Base-by-base conservation (phyloP, 768 basidiomycete species). In the Boletus edulis region DNA sequence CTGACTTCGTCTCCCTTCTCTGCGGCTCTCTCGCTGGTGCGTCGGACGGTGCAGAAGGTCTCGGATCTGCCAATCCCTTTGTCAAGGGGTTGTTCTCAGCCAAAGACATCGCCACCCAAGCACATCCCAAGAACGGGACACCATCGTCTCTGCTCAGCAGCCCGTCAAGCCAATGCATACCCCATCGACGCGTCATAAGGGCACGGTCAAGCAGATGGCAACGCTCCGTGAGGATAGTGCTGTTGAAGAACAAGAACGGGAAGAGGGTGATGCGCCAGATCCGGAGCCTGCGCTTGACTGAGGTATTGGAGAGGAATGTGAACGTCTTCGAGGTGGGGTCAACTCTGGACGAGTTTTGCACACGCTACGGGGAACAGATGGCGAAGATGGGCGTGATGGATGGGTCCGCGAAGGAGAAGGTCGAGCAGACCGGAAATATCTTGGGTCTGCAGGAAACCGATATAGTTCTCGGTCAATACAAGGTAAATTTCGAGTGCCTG, bases 131-230 rank as follows among this genome's bases (percentile, higher is more conserved):
- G 58, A 88, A 95, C 63, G 94, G 64, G 94, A 96, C 48, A 97
- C 95, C 0, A 95, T 98, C 57, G 95, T 98, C 15, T 83, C 94
- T 6, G 94, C 94, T 0, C 93, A 94, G 67, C 94, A 97, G 68
- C 85, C 86, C 35, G 86, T 94, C 59, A 94, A 95, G 71, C 96
- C 96, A 0, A 92, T 97, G 86, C 85, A 95, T 10, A 85, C 90
- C 0, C 95, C 95, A 0, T 96, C 93, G 0, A 96, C 88, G 0
- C 79, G 92, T 45, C 81, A 93, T 54, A 94, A 93, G 72, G 81
- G 80, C 20, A 84, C 87, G 0, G 70, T 90, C 56, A 84, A 83
- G 63, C 81, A 87, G 20, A 67, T 72, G 63, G 59, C 65, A 3
- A 54, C 56, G 0, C 75, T 83, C 67, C 78, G 67, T 3, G 65